Conservation (phyloP, 2,329 filamentous ascomycete genomes). For the Thielaviopsis euricoi region DNA sequence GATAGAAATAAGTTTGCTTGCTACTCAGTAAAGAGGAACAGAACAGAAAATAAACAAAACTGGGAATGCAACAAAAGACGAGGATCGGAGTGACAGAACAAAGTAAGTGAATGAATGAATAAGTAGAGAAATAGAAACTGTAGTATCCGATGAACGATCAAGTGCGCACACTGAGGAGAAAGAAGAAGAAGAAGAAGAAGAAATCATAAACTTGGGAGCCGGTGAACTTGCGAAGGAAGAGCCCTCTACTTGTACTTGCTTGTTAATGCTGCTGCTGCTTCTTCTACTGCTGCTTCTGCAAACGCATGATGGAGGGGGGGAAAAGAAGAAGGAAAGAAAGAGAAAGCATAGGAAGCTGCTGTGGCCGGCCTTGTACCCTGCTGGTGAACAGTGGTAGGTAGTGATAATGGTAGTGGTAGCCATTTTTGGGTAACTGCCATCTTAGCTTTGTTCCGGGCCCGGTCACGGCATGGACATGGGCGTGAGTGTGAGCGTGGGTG, state of each 20-base stretch:
- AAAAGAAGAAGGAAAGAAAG: neutral
- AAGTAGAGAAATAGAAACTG: too few relatives aligned
- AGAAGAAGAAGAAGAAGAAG: neutral
- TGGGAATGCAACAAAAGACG: neutral
- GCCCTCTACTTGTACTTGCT: neutral
- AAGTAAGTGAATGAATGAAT: neutral
- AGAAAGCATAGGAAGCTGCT: neutral
- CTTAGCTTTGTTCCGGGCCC: neutral
- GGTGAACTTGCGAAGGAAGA: neutral
- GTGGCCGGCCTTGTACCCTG: neutral
- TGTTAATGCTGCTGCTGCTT: neutral
- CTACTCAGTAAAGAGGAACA: neutral
- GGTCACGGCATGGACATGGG: neutral
- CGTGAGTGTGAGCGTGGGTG: too few relatives aligned
- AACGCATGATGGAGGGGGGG: neutral
- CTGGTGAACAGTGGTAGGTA: too few relatives aligned
- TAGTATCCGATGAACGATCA: too few relatives aligned
- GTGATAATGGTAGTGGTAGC: neutral
- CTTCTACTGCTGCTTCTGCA: too few relatives aligned
- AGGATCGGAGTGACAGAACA: neutral
- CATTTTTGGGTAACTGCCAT: neutral
- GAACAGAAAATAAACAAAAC: neutral
- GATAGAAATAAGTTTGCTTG: neutral
- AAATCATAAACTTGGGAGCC: neutral
- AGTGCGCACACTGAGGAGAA: too few relatives aligned